These are phyloP conservation scores for Salicornia ramosissima DNA, from an alignment of 148 eudicot genomes.

Conservation along the genomic window DNA sequence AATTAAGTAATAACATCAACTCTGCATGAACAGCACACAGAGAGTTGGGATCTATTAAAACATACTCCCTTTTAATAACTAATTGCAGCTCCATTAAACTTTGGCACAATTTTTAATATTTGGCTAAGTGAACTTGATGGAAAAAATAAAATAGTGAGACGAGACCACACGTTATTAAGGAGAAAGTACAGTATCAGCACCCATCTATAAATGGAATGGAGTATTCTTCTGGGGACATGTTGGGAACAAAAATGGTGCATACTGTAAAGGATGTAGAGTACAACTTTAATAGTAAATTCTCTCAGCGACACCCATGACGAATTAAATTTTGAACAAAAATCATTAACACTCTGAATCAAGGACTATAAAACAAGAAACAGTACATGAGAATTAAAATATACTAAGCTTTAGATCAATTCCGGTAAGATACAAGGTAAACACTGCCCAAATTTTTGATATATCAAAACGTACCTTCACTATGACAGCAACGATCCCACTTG, in stretches of 20 bases:
- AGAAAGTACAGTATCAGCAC: too few relatives aligned
- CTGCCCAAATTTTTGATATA: neutral
- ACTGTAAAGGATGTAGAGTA: too few relatives aligned
- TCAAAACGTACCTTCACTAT: conserved; percentile 64
- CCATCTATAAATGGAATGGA: too few relatives aligned
- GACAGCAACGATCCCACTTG: conserved; percentile 62
- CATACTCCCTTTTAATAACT: too few relatives aligned
- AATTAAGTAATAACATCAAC: neutral
- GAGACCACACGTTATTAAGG: too few relatives aligned
- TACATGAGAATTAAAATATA: neutral
- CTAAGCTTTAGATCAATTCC: neutral
- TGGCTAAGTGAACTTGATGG: too few relatives aligned
- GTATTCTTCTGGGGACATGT: too few relatives aligned
- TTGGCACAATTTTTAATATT: too few relatives aligned
- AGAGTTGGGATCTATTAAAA: neutral
- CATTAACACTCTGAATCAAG: neutral
- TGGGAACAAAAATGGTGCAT: too few relatives aligned
- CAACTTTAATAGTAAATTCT: neutral
- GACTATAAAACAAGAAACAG: conserved; percentile 9
- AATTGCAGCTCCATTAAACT: too few relatives aligned
- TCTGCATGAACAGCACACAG: neutral
- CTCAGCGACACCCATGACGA: neutral
- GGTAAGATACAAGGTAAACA: conserved; percentile 8
- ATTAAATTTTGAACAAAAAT: neutral
- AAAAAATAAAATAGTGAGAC: too few relatives aligned